Evolutionary conservation across 1,284 basidiomycete genomes (phyloP).

Genomic region (Heterobasidion occidentale): DNA sequence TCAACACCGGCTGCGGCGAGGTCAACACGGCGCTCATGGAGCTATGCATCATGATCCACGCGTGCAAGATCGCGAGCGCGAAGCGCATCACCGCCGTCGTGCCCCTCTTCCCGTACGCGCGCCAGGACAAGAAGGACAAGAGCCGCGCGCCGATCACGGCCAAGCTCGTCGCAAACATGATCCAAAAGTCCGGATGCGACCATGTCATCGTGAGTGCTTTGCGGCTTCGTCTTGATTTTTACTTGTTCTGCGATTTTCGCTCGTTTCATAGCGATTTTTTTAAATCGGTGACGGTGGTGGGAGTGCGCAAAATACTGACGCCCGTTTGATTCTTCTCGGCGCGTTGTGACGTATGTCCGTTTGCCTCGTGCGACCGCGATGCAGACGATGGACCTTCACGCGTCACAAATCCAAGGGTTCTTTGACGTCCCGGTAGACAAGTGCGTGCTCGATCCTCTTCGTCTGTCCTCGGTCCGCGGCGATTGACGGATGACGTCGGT

Average conservation of each 20-base stretch:
- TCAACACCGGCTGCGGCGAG: constrained; percentile 87
- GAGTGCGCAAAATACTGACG: neutral
- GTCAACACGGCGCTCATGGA: constrained; percentile 93
- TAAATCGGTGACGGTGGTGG: neutral
- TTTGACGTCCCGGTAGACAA: constrained; percentile 99
- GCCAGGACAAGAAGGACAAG: constrained; percentile 99
- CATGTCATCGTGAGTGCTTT: constrained; percentile 85
- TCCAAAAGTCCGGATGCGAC: constrained; percentile 95
- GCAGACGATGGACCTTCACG: constrained; percentile 97
- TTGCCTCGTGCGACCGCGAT: neutral
- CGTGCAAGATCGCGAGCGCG: constrained; percentile 96
- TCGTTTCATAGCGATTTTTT: neutral
- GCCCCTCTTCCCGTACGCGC: constrained; percentile 90
- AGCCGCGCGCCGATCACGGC: constrained; percentile 97
- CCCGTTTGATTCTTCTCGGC: neutral
- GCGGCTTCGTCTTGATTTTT: neutral
- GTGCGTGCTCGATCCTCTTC: constrained; percentile 45
- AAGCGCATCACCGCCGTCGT: constrained; percentile 95
- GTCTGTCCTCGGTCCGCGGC: neutral
- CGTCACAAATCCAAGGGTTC: constrained; percentile 99
- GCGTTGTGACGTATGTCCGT: neutral
- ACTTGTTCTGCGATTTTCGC: too few species aligned
- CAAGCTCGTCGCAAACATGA: constrained; percentile 98
- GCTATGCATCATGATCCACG: constrained; percentile 99
- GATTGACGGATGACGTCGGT: too few species aligned